These are phyloP conservation scores for Oryza glaberrima DNA, from an alignment of 176 grass and related monocot species.

Conservation along the genomic window DNA sequence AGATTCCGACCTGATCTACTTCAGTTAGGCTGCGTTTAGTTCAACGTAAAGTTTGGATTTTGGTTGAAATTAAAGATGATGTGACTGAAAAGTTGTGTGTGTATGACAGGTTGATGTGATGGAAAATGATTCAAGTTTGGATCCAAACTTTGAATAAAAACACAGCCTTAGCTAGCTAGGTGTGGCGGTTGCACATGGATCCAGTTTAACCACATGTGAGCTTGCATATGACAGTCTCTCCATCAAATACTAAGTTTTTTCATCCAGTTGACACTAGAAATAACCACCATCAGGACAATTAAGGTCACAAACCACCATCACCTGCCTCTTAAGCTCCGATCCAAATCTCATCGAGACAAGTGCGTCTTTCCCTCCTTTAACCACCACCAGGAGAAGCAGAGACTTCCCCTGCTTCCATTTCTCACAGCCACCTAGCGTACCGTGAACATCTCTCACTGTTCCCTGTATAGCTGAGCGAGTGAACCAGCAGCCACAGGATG, in stretches of 20 bases:
- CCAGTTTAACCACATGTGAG: slow-evolving; percentile 21
- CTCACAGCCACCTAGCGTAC: not conserved
- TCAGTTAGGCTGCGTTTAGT: not conserved
- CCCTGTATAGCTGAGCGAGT: not conserved
- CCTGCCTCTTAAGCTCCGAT: not conserved
- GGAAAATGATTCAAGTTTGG: no score
- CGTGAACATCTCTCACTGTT: not conserved
- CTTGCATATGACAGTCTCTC: not conserved
- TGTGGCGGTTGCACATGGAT: slow-evolving; percentile 26
- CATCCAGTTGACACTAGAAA: not conserved
- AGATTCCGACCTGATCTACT: slow-evolving; percentile 13
- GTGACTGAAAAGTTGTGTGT: no score
- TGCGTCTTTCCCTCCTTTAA: not conserved
- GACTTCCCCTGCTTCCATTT: not conserved
- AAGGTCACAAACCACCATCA: not conserved
- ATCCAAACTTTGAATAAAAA: no score
- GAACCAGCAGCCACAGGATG: slow-evolving; percentile 1
- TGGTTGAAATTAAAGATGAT: no score
- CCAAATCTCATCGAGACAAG: slow-evolving; percentile 27
- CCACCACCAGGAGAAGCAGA: not conserved
- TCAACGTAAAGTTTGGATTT: no score
- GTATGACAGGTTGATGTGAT: no score
- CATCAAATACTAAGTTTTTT: not conserved
- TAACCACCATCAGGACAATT: slow-evolving; percentile 17
- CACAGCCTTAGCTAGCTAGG: not conserved